These are phyloP conservation scores for Corylus avellana DNA, from an alignment of 306 rosid genomes.

Conservation along the genomic window DNA sequence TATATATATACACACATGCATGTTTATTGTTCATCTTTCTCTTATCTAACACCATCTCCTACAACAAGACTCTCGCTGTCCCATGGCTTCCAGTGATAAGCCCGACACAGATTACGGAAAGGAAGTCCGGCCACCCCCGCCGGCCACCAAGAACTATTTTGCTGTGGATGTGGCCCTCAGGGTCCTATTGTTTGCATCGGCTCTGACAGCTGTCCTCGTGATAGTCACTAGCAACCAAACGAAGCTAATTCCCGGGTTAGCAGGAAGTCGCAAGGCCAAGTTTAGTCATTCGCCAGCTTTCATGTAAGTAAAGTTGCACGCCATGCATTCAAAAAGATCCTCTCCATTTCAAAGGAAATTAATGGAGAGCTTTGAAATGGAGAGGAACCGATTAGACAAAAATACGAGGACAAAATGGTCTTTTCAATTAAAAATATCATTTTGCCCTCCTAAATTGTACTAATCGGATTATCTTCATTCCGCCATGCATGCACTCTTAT, in stretches of 20 bases:
- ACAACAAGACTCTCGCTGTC: background rate
- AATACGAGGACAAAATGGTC: too few relatives aligned
- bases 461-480: too few relatives aligned
- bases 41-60: slow-evolving; percentile 12
- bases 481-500: background rate
- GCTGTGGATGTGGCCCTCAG: slow-evolving; percentile 50
- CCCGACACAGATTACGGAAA: slow-evolving; percentile 49
- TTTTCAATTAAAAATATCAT: too few relatives aligned
- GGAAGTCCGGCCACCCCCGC: slow-evolving; percentile 19
- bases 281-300: slow-evolving; percentile 78
- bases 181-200: slow-evolving; percentile 64
- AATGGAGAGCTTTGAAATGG: too few relatives aligned
- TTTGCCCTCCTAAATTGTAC: too few relatives aligned
- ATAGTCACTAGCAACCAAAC: slow-evolving; percentile 74
- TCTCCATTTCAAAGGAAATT: too few relatives aligned
- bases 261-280: slow-evolving; percentile 41
- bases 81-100: slow-evolving; percentile 69
- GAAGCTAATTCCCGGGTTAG: background rate
- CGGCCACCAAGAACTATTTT: slow-evolving; percentile 20
- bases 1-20: slow-evolving; percentile 15
- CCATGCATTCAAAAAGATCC: too few relatives aligned
- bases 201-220: slow-evolving; percentile 58
- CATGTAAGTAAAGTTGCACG: slow-evolving; percentile 46
- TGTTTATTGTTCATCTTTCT: slow-evolving; percentile 5
- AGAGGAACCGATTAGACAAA: too few relatives aligned